Evolutionary conservation across 106 monocot species (phyloP).

Genomic region (Apostasia ramifera): DNA sequence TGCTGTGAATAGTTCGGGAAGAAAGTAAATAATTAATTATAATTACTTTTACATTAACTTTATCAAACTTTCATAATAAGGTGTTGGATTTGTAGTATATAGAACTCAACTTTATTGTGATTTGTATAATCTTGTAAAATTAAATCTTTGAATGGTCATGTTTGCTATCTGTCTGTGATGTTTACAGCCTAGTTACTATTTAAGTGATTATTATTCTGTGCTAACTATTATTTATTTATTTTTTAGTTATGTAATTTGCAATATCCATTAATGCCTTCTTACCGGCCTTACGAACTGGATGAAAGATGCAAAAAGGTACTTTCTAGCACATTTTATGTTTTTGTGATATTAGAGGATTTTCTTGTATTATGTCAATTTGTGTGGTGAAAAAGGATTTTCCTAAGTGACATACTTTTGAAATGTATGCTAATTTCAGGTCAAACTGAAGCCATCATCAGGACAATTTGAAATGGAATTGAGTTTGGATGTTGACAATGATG

Average conservation of each 20-base stretch:
- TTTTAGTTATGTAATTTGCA: constrained; percentile 25
- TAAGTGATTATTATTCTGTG: not conserved
- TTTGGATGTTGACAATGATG: constrained; percentile 11
- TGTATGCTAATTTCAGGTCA: constrained; percentile 14
- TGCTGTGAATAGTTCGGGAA: too few species aligned
- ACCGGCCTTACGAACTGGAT: constrained; percentile 20
- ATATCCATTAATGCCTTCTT: constrained; percentile 17
- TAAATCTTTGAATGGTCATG: too few species aligned
- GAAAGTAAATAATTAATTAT: too few species aligned
- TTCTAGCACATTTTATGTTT: not conserved
- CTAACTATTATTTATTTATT: not conserved
- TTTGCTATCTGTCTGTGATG: too few species aligned
- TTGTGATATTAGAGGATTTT: not conserved
- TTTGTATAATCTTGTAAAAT: too few species aligned
- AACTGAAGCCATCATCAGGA: constrained; percentile 13
- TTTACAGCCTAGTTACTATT: not conserved
- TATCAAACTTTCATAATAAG: too few species aligned
- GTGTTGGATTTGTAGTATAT: too few species aligned
- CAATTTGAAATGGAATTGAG: constrained; percentile 21
- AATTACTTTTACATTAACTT: too few species aligned
- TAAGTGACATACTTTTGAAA: not conserved
- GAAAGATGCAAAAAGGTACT: constrained; percentile 22
- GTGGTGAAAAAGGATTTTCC: not conserved
- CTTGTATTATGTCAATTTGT: not conserved
- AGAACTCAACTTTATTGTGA: too few species aligned